A percentile compares a stretch with the other conserved stretches of the same genome.
phyloP scores from a whole-genome alignment of 148 eudicot species.

The Nyssa sinensis region DNA sequence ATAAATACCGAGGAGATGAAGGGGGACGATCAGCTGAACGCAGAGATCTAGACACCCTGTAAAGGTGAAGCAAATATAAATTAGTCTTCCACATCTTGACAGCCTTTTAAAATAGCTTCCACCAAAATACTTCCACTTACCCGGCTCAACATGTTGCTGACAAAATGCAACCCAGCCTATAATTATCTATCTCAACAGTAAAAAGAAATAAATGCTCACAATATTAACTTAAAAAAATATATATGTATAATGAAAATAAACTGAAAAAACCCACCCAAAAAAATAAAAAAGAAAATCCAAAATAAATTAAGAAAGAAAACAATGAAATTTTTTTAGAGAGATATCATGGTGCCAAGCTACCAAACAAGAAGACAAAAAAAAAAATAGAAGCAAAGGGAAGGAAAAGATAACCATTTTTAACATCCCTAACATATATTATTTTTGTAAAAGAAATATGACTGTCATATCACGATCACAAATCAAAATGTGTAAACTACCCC shows the following conservation, averaged over 20 bases:
- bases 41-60: conserved; percentile 67
- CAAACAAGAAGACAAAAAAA: background rate
- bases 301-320: background rate
- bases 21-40: conserved; percentile 45
- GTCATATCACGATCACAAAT: background rate
- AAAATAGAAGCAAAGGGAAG: background rate
- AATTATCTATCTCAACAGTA: no score
- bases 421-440: no score
- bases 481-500: background rate
- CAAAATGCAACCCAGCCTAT: background rate
- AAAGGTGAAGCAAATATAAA: conserved; percentile 23
- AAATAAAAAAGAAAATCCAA: background rate
- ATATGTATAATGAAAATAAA: background rate
- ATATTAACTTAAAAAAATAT: background rate
- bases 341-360: no score
- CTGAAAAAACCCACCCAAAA: background rate
- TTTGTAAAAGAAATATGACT: no score
- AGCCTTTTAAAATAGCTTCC: conserved; percentile 12
- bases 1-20: conserved; percentile 59
- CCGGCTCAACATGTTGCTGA: background rate
- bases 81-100: conserved; percentile 10
- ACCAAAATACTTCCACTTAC: conserved; percentile 6
- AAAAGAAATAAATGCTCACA: background rate
- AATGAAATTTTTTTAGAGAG: no score
- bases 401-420: no score